phyloP scores from a whole-genome alignment of 2,329 filamentous ascomycete species.

The Colletotrichum graminicola region DNA sequence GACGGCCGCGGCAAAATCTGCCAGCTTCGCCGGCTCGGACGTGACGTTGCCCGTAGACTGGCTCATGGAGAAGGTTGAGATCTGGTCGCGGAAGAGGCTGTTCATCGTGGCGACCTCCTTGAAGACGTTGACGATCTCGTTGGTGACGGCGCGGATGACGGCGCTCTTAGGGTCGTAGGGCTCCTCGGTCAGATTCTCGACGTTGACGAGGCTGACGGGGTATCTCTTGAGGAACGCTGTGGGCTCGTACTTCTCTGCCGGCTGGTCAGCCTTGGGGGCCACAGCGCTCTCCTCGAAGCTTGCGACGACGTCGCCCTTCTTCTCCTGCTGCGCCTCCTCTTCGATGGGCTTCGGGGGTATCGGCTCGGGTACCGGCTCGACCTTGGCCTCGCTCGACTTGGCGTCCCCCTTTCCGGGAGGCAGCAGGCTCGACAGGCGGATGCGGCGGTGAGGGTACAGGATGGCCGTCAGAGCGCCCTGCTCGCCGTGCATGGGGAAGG shows the following conservation, averaged over 20 bases:
- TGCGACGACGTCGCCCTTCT: conserved; percentile 93
- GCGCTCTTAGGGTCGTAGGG: conserved; percentile 91
- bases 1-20: conserved; percentile 96
- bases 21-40: conserved; percentile 93
- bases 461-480: conserved; percentile 90
- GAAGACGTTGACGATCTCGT: conserved; percentile 98
- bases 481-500: conserved; percentile 90
- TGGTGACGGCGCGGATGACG: conserved; percentile 90
- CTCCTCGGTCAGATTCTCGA: conserved; percentile 91
- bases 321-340: conserved; percentile 69
- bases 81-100: conserved; percentile 95
- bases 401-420: conserved; percentile 70
- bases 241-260: conserved; percentile 78
- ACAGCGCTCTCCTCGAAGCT: conserved; percentile 91
- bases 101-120: conserved; percentile 97
- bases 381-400: conserved; percentile 65
- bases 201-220: conserved; percentile 92
- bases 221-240: conserved; percentile 93
- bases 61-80: conserved; percentile 96
- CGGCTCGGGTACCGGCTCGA: conserved; percentile 67
- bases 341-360: conserved; percentile 66
- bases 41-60: conserved; percentile 95
- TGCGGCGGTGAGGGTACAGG: conserved; percentile 93
- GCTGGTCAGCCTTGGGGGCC: conserved; percentile 66
- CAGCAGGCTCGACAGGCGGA: conserved; percentile 87